Percentiles rank a stretch among this genome's conserved stretches.
phyloP scores from a whole-genome alignment of 441 rosid species.

The Gossypium laxum region DNA sequence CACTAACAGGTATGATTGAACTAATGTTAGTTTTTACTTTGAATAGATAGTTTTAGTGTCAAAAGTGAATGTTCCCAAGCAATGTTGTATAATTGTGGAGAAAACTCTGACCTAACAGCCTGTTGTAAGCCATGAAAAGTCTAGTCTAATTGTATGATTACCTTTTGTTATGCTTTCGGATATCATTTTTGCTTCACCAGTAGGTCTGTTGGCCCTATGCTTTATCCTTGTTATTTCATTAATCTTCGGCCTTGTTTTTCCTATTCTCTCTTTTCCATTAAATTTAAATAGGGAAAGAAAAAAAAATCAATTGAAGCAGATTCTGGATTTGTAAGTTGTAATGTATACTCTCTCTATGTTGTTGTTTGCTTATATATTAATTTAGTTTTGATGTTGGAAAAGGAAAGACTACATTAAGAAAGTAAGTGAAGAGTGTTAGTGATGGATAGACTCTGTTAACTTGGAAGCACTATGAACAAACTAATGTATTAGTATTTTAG shows the following conservation, averaged over 20 bases:
- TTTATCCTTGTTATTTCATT: not conserved
- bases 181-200: not conserved
- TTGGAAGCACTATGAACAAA: no score
- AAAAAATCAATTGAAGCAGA: not conserved
- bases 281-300: no score
- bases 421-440: no score
- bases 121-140: not conserved
- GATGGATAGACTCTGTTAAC: no score
- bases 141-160: not conserved
- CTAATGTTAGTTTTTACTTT: conserved; percentile 5
- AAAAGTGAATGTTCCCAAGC: not conserved
- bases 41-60: conserved; percentile 9
- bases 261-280: not conserved
- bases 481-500: no score
- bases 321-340: not conserved
- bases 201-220: not conserved
- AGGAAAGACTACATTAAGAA: not conserved
- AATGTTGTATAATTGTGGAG: conserved; percentile 22
- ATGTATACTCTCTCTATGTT: not conserved
- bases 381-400: not conserved
- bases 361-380: not conserved
- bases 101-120: conserved; percentile 10
- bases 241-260: not conserved
- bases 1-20: not conserved
- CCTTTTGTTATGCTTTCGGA: not conserved